These are phyloP conservation scores for Fusarium begoniae DNA, from an alignment of 2,329 filamentous ascomycete genomes.

Conservation along the genomic window DNA sequence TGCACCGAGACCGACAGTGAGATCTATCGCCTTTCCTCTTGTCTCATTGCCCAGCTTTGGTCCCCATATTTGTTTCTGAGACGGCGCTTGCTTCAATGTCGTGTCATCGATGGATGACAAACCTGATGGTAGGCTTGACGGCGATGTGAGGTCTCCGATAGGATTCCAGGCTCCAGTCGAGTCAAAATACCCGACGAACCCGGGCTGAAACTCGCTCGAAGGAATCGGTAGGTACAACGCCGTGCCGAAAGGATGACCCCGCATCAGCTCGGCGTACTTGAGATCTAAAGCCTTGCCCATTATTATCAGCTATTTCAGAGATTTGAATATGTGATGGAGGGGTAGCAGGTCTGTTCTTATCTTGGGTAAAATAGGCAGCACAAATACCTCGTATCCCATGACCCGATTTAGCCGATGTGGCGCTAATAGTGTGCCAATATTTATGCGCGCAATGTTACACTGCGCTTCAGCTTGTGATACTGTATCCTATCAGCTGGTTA, in stretches of 20 bases:
- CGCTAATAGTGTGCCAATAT: not conserved
- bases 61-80: not conserved
- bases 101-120: not conserved
- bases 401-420: not conserved
- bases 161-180: not conserved
- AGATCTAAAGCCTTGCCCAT: not conserved
- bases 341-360: not conserved
- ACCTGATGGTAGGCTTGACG: not conserved
- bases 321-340: not conserved
- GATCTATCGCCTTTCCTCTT: not conserved
- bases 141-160: not conserved
- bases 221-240: not conserved
- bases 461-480: not conserved
- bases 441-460: not conserved
- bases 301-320: rapidly evolving
- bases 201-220: not conserved
- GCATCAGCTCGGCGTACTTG: not conserved
- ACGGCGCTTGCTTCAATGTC: not conserved
- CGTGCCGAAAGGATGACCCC: not conserved
- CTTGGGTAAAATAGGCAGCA: not conserved
- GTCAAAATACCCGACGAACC: not conserved
- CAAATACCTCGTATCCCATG: not conserved
- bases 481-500: not conserved
- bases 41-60: not conserved
- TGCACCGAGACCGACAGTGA: not conserved